Conservation (phyloP, 140 eudicot species). For the Senecio squalidus region DNA sequence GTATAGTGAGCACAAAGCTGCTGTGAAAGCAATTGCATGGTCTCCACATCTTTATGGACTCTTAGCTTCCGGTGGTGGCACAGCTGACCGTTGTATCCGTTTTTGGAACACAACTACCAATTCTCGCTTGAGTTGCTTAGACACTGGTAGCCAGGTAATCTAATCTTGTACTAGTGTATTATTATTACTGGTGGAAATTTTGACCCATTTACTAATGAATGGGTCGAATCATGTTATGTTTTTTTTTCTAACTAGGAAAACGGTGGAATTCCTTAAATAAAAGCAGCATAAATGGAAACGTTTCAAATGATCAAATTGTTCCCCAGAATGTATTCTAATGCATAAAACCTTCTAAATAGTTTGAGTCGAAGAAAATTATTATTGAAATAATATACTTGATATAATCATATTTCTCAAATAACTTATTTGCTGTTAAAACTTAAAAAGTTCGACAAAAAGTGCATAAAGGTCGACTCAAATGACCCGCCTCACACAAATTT, state of each 20-base stretch:
- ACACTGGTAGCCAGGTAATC: slow-evolving; percentile 89
- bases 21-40: slow-evolving; percentile 91
- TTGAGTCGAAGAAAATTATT: neutral
- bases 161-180: neutral
- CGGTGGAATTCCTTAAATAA: too few relatives aligned
- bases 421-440: neutral
- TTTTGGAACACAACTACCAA: slow-evolving; percentile 68
- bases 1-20: slow-evolving; percentile 56
- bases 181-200: neutral
- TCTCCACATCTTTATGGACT: slow-evolving; percentile 88
- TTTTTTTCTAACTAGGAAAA: too few relatives aligned
- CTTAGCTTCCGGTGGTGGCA: slow-evolving; percentile 87
- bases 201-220: too few relatives aligned
- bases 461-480: too few relatives aligned
- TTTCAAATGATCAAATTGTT: too few relatives aligned
- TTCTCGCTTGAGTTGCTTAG: slow-evolving; percentile 76
- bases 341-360: neutral
- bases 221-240: too few relatives aligned
- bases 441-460: neutral
- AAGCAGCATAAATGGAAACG: too few relatives aligned
- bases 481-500: too few relatives aligned
- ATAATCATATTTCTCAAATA: neutral
- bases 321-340: neutral
- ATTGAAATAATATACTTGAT: neutral
- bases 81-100: slow-evolving; percentile 44